Evolutionary conservation across 441 rosid species (phyloP), one percentile per base, ranked within the genome.

Genomic region (Theobroma grandiflorum): DNA sequence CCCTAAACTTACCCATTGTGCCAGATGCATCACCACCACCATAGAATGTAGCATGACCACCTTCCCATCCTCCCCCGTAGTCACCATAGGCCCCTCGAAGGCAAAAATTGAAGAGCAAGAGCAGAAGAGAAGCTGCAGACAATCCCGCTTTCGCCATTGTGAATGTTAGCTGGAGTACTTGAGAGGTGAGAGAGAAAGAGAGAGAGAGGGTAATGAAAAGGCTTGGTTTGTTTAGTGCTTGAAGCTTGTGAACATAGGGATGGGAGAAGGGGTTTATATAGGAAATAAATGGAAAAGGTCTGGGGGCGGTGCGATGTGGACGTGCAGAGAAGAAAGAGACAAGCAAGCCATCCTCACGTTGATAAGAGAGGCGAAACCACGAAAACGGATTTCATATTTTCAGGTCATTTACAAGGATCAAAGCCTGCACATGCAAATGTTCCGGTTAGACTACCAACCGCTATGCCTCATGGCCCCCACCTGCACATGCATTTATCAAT

Each of bases 11-110:
- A 93, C 99, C 98, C 99, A 93, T 95, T 49, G 98, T 95, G 84
- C 98, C 98, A 38, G 98, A 90, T 50, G 98, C 98, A 75, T 95
- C 98, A 8, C 92, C 98, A 2, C 97, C 98, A 38, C 98, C 98
- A 76, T 95, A 95, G 81, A 95, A 95, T 7, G 98, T 95, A 79
- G 98, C 98, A 81, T 93, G 98, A 3, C 90, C 98, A 58, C 91
- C 71, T 82, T 88, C 79, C 98, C 98, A 93, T 6, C 95, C 96
- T 14, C 92, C 96, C 11, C 92, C 97, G 70, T 82, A 72, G 82
- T 93, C 93, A 15, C 86, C 96, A 70, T 45, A 85, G 80, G 85
- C 37, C 43, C 70, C 85, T 26, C 43, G 68, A 52, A 91, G 58
- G 84, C 84, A 84, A 8, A 89, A 63, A 79, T 52, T 75, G 79